phyloP scores from a whole-genome alignment of 2,329 filamentous ascomycete genomes.

The Stenocarpella maydis region DNA sequence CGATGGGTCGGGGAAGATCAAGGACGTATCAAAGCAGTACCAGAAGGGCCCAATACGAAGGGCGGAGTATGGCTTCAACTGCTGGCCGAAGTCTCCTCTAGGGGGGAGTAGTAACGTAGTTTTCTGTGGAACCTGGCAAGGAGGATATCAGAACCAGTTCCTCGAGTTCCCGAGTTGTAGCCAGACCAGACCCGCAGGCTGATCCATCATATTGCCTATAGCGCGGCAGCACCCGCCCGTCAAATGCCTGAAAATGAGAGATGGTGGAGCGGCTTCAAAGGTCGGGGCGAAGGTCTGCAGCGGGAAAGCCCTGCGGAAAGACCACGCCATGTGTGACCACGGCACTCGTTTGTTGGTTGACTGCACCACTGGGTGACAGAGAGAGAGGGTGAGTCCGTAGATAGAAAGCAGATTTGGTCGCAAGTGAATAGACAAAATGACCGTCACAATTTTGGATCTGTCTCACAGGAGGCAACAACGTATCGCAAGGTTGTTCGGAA shows the following conservation, averaged over 20 bases:
- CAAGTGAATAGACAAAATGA: not conserved
- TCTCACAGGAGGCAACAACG: not conserved
- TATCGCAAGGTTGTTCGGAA: not conserved
- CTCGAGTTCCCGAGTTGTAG: not conserved
- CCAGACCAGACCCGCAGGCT: not conserved
- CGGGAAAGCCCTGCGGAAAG: not conserved
- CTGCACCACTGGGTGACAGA: not conserved
- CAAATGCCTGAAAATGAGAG: not conserved
- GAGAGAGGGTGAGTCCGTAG: not conserved
- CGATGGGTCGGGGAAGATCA: not conserved
- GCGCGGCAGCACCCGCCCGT: constrained; percentile 1
- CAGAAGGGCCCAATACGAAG: not conserved
- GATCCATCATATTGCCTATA: not conserved
- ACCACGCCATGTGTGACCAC: constrained; percentile 19
- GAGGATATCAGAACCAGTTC: constrained; percentile 28
- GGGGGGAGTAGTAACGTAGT: not conserved
- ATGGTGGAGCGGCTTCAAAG: constrained; percentile 3
- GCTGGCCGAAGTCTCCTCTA: not conserved
- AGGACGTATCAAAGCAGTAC: constrained; percentile 25
- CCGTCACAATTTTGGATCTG: not conserved
- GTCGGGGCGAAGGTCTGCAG: not conserved
- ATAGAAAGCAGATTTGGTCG: not conserved
- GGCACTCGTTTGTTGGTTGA: not conserved
- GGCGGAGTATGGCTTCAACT: not conserved
- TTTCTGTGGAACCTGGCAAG: constrained; percentile 29